Base-by-base conservation (phyloP, 75 land plant genomes). In the Picea sitchensis region DNA sequence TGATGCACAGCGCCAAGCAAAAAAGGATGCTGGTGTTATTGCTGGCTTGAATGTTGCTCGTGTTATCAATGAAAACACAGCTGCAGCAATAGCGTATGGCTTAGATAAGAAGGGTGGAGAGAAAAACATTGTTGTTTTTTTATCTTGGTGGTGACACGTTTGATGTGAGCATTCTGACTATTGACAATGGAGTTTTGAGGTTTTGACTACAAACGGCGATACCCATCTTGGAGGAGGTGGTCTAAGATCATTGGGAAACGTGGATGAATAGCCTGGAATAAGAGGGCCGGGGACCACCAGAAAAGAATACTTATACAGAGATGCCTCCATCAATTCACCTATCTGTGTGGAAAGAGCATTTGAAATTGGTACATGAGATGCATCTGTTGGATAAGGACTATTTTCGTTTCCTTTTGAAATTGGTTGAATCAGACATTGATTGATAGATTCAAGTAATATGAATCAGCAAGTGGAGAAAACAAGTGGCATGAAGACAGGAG, bases 41-140 rank as follows among this genome's bases (percentile, higher is more conserved):
- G 95, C 97, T 77, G 97, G 97, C 12, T 86, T 94, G 59, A 94
- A 94, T 81, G 97, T 94, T 73, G 97, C 95, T 41, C 87, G 97
- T 74, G 92, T 94, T 57, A 94, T 94, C 77, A 94, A 94, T 86
- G 97, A 94, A 78, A 95, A 95, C n/a, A 94, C 97, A 12, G 97
- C 97, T 17, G 97, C 97, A 62, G 97, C 97, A 32, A 94, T 94
- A n/a, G 97, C 97, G 3, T 94, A 94, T 81, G 97, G 97, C 61
- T 57, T 94, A 84, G 97, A 94, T 82, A 26, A 26, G 26, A 26
- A 26, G 26, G 26, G 26, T 26, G 26, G 26, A 26, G 26, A 26
- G 26, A 26, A 92, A 86, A 94, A 94, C 84, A 94, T 94, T 61
- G 87, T 94, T 78, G 96, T 75, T 94, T 30, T 94, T 94, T 82